These are phyloP conservation scores for Penicillium psychrosexuale DNA, from an alignment of 2,329 filamentous ascomycete species.

Conservation along the genomic window DNA sequence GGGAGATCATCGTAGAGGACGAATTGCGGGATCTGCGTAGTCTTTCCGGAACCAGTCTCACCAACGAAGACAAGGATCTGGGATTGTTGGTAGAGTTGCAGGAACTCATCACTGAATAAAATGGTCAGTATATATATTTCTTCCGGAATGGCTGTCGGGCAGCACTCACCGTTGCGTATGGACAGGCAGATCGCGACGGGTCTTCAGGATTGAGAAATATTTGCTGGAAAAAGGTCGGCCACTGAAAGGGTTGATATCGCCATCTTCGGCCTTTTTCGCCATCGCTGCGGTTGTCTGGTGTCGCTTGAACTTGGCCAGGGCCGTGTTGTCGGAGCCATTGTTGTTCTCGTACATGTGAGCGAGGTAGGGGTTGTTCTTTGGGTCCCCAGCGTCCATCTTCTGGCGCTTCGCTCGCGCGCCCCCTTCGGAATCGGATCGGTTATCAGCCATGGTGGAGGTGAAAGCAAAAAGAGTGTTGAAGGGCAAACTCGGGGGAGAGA, in stretches of 20 bases:
- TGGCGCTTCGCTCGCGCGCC: constrained; percentile 54
- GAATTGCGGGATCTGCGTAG: constrained; percentile 97
- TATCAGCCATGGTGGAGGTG: constrained; percentile 52
- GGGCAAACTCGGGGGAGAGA: constrained; percentile 11
- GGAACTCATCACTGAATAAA: constrained; percentile 72
- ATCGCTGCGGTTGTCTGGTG: constrained; percentile 76
- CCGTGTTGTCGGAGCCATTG: constrained; percentile 42
- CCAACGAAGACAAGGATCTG: constrained; percentile 98
- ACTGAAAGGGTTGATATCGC: constrained; percentile 81
- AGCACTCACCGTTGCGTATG: constrained; percentile 75
- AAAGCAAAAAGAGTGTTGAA: constrained; percentile 14
- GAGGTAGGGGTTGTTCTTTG: constrained; percentile 77
- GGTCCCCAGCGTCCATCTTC: constrained; percentile 50
- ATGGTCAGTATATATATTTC: constrained; percentile 6
- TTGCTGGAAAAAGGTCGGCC: constrained; percentile 70
- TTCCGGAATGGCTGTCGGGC: neutral
- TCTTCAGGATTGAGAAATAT: constrained; percentile 87
- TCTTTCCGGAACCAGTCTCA: constrained; percentile 99
- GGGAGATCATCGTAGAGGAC: constrained; percentile 96
- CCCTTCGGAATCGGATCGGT: constrained; percentile 52
- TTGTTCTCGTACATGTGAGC: constrained; percentile 70
- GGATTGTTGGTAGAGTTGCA: constrained; percentile 84
- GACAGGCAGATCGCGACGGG: constrained; percentile 80
- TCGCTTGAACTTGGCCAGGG: constrained; percentile 66
- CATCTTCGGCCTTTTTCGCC: constrained; percentile 72